Base-by-base conservation (phyloP, 345 rosid species). In the Gossypium herbaceum region DNA sequence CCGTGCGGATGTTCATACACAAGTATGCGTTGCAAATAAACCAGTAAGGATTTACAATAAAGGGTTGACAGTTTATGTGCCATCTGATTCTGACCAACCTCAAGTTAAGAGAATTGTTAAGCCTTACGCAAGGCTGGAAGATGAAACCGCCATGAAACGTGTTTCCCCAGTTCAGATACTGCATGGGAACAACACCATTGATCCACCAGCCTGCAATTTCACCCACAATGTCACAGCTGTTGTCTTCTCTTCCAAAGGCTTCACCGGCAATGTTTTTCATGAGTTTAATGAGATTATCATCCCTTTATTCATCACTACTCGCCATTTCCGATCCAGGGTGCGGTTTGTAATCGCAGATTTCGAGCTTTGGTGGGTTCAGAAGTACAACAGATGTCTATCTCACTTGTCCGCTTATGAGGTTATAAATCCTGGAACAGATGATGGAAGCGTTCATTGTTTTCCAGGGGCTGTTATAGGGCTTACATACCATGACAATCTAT, bases 291-390 rank as follows among this genome's bases (percentile, higher is more conserved):
- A 88, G 55, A 63, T 86, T 39, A 72, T 85, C 16, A 74, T 87
- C 54, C 87, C 91, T 9, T 62, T 82, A n/a, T 85, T 82, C 84
- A 71, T 85, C 73, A 85, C 91, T 1, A 58, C 71, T 34, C 79
- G 68, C 45, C 85, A 78, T 54, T 85, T 84, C 39, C 27, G 8
- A 57, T 78, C 81, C 0, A 70, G 73, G 1, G 57, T 88, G 1
- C 75, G 76, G 51, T 82, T 87, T 17, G 59, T 87, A 51, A 76
- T 78, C 73, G 76, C 82, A 9, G 82, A 87, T 45, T 78, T 62
- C 61, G 60, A 75, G 22, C 61, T 73, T 3, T 74, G 80, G 76
- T 84, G 85, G 89, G 83, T 85, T 22, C 57, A 54, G 4, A 85
- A 79, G 48, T 85, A 79, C 82, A 74, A 47, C 7, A 72, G 64